Base-by-base conservation (phyloP, 768 basidiomycete genomes). In the Rhodotorula taiwanensis region DNA sequence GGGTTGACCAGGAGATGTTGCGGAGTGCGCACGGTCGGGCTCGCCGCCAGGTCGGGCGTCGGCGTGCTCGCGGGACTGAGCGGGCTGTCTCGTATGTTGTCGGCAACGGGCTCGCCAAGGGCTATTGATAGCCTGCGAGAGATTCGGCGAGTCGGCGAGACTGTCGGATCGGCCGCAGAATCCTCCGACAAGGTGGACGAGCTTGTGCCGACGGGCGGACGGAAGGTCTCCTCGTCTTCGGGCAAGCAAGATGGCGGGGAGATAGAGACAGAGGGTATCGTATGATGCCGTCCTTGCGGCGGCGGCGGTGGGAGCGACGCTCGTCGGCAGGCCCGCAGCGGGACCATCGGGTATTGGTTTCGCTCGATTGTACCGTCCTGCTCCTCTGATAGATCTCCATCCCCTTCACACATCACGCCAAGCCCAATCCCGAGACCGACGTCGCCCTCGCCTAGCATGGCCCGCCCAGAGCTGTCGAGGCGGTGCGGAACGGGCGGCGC, bases 201-300 rank as follows among this genome's bases (percentile, higher is more conserved):
- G 39, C 49, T 55, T 8, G 52, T 59, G 27, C 47, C 49, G 50
- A 31, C 21, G 47, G n/a, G n/a, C n/a, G n/a, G n/a, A n/a, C n/a
- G n/a, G n/a, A n/a, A 20, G 31, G 25, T 31, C 28, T 68, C 67
- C n/a, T 57, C 55, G 47, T 43, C 10, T 39, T 39, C 36, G 36
- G 36, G 16, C 5, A 25, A 27, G 13, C 11, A 23, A 9, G 18
- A 18, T 6, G 41, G 62, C 4, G 67, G 62, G 7, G 60, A 61
- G 48, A 69, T 52, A 23, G 67, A 45, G 20, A 69, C 31, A 6
- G 62, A 64, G 21, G 62, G 67, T 10, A 64, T 41, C 15, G 54
- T 39, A 23, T 45, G 30, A 16, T 55, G 62, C 8, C 55, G 57
- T 31, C 28, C 36, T 39, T 39, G 10, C 36, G 10, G 36, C 16